Base-by-base conservation (phyloP, 163 green algal species). In the Scenedesmus sp. region DNA sequence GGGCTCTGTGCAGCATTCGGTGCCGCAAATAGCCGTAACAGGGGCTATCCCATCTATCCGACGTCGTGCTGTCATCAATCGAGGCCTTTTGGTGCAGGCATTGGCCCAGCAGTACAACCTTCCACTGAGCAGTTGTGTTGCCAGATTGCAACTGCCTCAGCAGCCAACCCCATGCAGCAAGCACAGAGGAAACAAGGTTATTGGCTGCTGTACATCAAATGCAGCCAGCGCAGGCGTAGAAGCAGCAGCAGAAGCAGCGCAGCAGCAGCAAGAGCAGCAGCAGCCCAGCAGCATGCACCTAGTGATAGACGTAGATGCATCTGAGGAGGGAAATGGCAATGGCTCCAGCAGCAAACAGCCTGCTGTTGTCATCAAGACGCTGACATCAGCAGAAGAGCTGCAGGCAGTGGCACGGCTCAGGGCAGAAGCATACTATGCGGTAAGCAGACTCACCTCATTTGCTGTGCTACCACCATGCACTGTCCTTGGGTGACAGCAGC, bases 391-490 rank as follows among this genome's bases (percentile, higher is more conserved):
- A 34, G 54, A 54, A 5, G 62, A 92, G 62, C 82, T 87, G 66
- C 60, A 77, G 62, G 56, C 67, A 64, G 94, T 97, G 23, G 92
- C 92, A 70, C 52, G 82, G 16, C 87, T 94, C 0, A 57, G 92
- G n/a, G 89, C 92, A 83, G 86, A 94, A 57, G 92, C 92, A 4
- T 94, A 92, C 56, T 93, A 94, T 59, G 90, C 86, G 46, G 91
- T 92, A 26, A 90, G 91, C 55, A 9, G 5, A 13, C 23, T 66
- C 60, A 81, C 59, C 8, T 64, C 59, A 0, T 15, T 64, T 15
- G 59, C 8, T 64, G 59, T 64, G 59, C 59, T 10, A 46, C 0
- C 34, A 46, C 34, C 34, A 46, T 46, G 34, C 34, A 46, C 34
- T 46, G 34, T 46, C 34, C 34, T 46, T 46, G 34, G 34, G 34